Evolutionary conservation across 345 rosid species (phyloP).

Genomic region (Cardiospermum halicacabum): DNA sequence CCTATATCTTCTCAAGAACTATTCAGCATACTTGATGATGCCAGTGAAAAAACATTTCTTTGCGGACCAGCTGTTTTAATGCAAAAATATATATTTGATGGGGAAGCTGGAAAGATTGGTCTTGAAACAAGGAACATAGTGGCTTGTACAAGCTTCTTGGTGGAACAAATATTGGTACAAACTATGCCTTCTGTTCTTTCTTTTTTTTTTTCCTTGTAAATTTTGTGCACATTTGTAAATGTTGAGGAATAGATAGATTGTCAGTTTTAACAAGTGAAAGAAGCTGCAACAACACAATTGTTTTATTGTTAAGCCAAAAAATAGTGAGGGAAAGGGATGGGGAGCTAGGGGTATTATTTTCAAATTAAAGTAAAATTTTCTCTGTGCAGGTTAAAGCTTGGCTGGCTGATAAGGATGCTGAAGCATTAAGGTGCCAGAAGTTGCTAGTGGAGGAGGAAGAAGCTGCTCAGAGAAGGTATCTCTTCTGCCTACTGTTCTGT

Average conservation of each 20-base stretch:
- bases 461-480: slow-evolving; percentile 83
- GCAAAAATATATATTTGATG: slow-evolving; percentile 88
- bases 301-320: neutral
- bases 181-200: slow-evolving; percentile 10
- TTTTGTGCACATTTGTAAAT: neutral
- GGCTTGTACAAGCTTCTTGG: slow-evolving; percentile 77
- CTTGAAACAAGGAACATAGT: slow-evolving; percentile 80
- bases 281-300: neutral
- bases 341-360: neutral
- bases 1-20: slow-evolving; percentile 74
- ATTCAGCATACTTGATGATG: slow-evolving; percentile 83
- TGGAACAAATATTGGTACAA: slow-evolving; percentile 86
- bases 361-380: slow-evolving; percentile 11
- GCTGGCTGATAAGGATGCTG: slow-evolving; percentile 94
- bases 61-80: slow-evolving; percentile 59
- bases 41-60: slow-evolving; percentile 91
- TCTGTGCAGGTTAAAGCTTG: slow-evolving; percentile 67
- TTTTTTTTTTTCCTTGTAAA: slow-evolving; percentile 1
- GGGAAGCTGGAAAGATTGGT: slow-evolving; percentile 73
- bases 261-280: neutral
- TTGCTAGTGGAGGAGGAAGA: slow-evolving; percentile 95
- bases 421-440: slow-evolving; percentile 90
- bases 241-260: neutral
- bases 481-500: slow-evolving; percentile 1
- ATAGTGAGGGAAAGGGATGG: neutral